Evolutionary conservation across 192 early-diverging fungal genomes (phyloP), one percentile per base, ranked within the genome.

Genomic region (Pilaira anomala): DNA sequence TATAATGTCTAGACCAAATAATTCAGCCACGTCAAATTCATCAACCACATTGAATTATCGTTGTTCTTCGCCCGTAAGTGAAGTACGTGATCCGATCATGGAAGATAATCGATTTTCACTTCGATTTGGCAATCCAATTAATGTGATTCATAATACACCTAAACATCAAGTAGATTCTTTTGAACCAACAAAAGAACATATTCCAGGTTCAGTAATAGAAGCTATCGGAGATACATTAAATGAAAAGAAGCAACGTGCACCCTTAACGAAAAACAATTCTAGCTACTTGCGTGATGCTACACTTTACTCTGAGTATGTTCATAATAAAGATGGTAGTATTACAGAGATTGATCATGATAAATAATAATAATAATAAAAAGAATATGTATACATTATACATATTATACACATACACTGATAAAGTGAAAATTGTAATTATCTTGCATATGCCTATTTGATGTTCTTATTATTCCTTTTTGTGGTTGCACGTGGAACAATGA

Each of bases 41-140:
- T 36, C 33, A 36, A 46, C 40, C 42, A 2, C 13, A 60, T 44
- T 6, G 28, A 14, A 11, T 45, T 16, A 40, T 45, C n/a, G 42
- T 41, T 3, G 33, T 9, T 1, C 33, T 9, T 4, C 11, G 7
- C 6, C 33, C 33, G 11, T 36, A 36, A 45, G 19, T 13, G 41
- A 60, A 26, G 39, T 28, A 7, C 48, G 66, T n/a, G 66, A 68
- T 40, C 66, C 66, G 13, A 61, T 68, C 26, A 36, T 68, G 66
- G 19, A 30, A 12, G 66, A 68, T 33, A 59, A 62, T 7, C 58
- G 62, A 29, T 68, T 68, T 18, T 68, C 66, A 41, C 29, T 68
- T 8, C 48, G 41, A 11, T 68, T 51, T 42, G 59, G 59, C 33
- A 68, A 68, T 21, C 66, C 66, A 3, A 68, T 68, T 28, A 28